Conservation (phyloP, 257 asterid species). For the Solanum sitiens region DNA sequence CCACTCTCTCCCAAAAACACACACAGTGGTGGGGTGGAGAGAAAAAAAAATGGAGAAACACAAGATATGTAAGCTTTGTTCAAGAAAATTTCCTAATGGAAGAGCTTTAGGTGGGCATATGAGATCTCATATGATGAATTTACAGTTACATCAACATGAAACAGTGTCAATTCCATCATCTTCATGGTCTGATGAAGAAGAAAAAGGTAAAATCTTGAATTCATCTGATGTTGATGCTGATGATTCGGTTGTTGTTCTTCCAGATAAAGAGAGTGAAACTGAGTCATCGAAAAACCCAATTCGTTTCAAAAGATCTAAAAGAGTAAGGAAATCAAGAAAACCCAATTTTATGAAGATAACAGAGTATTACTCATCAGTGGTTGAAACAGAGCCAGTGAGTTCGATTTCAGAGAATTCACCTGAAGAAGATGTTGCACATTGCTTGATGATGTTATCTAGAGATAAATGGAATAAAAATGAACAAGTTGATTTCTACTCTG, state of each 20-base stretch:
- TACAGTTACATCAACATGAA: slow-evolving; percentile 10
- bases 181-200: background rate
- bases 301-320: slow-evolving; percentile 31
- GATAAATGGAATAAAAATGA: slow-evolving; percentile 41
- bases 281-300: slow-evolving; percentile 33
- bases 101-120: slow-evolving; percentile 90
- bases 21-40: background rate
- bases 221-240: background rate
- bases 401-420: slow-evolving; percentile 59
- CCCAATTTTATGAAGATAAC: slow-evolving; percentile 4
- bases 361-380: slow-evolving; percentile 14
- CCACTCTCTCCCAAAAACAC: slow-evolving; percentile 1
- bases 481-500: background rate
- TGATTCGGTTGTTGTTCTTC: slow-evolving; percentile 23
- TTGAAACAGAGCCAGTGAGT: slow-evolving; percentile 39
- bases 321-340: slow-evolving; percentile 25
- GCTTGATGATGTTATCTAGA: slow-evolving; percentile 71
- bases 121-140: slow-evolving; percentile 78
- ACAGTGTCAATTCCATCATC: slow-evolving; percentile 12
- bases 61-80: slow-evolving; percentile 60
- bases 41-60: slow-evolving; percentile 45
- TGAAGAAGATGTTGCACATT: slow-evolving; percentile 72
- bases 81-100: slow-evolving; percentile 52
- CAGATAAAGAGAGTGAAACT: slow-evolving; percentile 53
- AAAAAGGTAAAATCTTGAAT: background rate